phyloP scores from a whole-genome alignment of 1,284 basidiomycete genomes.

The Fomitopsis betulina region DNA sequence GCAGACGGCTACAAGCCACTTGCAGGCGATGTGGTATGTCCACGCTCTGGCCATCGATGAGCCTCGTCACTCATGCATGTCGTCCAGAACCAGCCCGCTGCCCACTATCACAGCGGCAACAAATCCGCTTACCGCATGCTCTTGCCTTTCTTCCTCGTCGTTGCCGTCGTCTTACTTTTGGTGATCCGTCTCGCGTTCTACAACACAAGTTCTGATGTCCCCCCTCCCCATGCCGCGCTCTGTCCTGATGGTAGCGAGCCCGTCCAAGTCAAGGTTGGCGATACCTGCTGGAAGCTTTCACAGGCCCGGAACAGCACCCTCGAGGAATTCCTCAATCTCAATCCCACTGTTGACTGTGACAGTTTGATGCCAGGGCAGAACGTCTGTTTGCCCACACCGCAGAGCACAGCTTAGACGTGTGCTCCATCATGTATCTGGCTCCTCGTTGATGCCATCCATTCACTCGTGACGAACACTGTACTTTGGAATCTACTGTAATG shows the following conservation, averaged over 20 bases:
- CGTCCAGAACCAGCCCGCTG: constrained; percentile 18
- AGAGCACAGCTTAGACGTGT: background rate
- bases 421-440: background rate
- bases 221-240: constrained; percentile 22
- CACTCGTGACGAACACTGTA: background rate
- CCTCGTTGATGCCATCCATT: background rate
- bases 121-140: constrained; percentile 53
- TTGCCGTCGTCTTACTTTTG: constrained; percentile 60
- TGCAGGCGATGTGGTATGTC: constrained; percentile 47
- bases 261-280: constrained; percentile 53
- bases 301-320: constrained; percentile 45
- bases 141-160: constrained; percentile 71
- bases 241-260: constrained; percentile 47
- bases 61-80: background rate
- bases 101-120: constrained; percentile 22
- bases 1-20: constrained; percentile 54
- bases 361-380: constrained; percentile 53
- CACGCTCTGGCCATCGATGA: background rate
- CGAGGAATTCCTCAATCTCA: constrained; percentile 49
- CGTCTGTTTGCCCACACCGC: constrained; percentile 38
- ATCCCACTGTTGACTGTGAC: constrained; percentile 53
- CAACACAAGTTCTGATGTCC: constrained; percentile 23
- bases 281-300: constrained; percentile 68
- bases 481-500: background rate
- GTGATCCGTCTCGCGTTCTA: constrained; percentile 57